These are phyloP conservation scores for Aspergillus viridinutans DNA, from an alignment of 2,329 filamentous ascomycete genomes.

Conservation along the genomic window DNA sequence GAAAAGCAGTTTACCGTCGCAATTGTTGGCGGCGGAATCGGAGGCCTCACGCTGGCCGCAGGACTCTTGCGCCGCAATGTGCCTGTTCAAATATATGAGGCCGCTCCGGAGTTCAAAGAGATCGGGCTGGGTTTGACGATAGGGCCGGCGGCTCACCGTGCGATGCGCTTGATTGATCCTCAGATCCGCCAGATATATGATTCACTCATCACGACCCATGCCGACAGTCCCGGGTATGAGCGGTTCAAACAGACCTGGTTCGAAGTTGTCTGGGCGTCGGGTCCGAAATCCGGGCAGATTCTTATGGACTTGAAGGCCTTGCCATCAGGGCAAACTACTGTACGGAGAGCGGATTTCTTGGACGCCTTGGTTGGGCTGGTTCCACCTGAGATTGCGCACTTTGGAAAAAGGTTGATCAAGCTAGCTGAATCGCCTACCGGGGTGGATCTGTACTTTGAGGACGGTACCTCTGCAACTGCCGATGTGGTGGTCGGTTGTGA, in stretches of 20 bases:
- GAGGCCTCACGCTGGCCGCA: constrained; percentile 52
- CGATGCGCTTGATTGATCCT: constrained; percentile 52
- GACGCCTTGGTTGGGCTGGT: constrained; percentile 29
- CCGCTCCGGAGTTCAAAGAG: constrained; percentile 52
- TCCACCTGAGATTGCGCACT: constrained; percentile 26
- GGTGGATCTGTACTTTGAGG: constrained; percentile 25
- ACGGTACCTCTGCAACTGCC: constrained; percentile 24
- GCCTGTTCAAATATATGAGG: constrained; percentile 53
- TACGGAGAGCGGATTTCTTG: constrained; percentile 32
- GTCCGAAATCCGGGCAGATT: constrained; percentile 17
- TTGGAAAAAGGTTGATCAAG: constrained; percentile 28
- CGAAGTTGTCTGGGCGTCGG: constrained; percentile 26
- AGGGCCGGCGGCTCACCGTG: constrained; percentile 52
- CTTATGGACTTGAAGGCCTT: constrained; percentile 29
- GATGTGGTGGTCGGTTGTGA: constrained; percentile 36
- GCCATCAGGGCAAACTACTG: constrained; percentile 29
- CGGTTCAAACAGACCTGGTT: constrained; percentile 29
- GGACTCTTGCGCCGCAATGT: constrained; percentile 47
- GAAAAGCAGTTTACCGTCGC: constrained; percentile 46
- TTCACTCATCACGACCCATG: constrained; percentile 29
- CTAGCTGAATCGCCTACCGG: constrained; percentile 14
- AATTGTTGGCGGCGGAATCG: constrained; percentile 58
- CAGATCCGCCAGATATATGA: constrained; percentile 28
- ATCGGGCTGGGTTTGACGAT: constrained; percentile 57
- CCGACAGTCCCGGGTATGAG: constrained; percentile 30